Evolutionary conservation across 208 protist species (phyloP).

Genomic region (Leishmania aethiopica): DNA sequence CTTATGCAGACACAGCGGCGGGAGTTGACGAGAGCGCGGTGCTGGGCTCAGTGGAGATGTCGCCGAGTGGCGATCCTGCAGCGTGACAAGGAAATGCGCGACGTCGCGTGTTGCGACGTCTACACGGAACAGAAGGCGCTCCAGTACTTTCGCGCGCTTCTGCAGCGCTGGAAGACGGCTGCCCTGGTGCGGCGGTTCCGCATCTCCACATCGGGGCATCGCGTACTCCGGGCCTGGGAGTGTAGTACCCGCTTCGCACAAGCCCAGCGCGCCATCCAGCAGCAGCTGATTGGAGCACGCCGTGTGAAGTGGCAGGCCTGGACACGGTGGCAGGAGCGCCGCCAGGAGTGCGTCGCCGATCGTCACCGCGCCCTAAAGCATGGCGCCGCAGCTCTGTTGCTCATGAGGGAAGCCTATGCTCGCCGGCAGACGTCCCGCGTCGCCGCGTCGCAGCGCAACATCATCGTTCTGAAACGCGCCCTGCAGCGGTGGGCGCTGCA

Average conservation of each 20-base stretch:
- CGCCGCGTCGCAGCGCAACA: background rate
- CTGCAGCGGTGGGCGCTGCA: conserved; percentile 9
- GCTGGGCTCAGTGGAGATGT: conserved; percentile 35
- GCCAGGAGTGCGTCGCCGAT: conserved; percentile 10
- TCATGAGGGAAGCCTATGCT: conserved; percentile 3
- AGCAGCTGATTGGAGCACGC: conserved; percentile 7
- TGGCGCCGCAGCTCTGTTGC: background rate
- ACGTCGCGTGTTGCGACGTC: conserved; percentile 29
- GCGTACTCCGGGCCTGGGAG: conserved; percentile 16
- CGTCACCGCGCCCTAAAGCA: background rate
- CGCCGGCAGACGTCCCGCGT: background rate
- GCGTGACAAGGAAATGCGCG: conserved; percentile 14
- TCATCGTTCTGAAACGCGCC: background rate
- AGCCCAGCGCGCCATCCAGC: conserved; percentile 9
- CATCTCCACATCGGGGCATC: conserved; percentile 17
- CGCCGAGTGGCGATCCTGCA: background rate
- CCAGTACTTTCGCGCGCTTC: conserved; percentile 12
- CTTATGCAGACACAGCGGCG: conserved; percentile 16
- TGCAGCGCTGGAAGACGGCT: conserved; percentile 25
- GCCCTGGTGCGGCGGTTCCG: conserved; percentile 17
- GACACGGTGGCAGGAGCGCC: conserved; percentile 16
- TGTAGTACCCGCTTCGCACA: conserved; percentile 4
- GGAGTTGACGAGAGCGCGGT: conserved; percentile 5
- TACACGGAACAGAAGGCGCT: conserved; percentile 32
- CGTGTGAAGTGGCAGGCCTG: conserved; percentile 13